Conservation (phyloP, 2,329 filamentous ascomycete species). For the Microdochium trichocladiopsis region DNA sequence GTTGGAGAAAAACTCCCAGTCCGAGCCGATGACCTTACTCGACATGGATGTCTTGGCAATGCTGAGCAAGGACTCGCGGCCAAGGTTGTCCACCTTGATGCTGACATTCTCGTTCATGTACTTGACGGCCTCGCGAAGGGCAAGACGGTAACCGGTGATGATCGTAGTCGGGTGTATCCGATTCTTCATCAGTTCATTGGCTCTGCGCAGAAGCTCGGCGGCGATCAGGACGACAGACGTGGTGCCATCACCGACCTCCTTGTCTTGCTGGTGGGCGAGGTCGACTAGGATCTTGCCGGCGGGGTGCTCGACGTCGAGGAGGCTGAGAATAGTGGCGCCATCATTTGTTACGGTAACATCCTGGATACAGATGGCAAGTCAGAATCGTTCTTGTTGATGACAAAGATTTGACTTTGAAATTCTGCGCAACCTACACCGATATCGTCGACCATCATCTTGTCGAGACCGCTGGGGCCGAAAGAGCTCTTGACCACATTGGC, state of each 20-base stretch:
- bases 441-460: conserved; percentile 99
- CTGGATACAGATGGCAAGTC: conserved; percentile 31
- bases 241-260: conserved; percentile 96
- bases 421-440: conserved; percentile 64
- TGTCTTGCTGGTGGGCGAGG: conserved; percentile 96
- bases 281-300: conserved; percentile 98
- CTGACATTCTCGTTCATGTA: conserved; percentile 99
- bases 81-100: conserved; percentile 88
- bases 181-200: conserved; percentile 99
- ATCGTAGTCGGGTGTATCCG: conserved; percentile 99
- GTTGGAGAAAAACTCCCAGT: conserved; percentile 94
- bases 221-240: conserved; percentile 97
- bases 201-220: conserved; percentile 85
- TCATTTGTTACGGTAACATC: conserved; percentile 99
- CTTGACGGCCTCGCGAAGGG: conserved; percentile 90
- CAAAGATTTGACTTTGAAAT: conserved; percentile 3
- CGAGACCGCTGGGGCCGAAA: conserved; percentile 91
- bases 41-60: conserved; percentile 99
- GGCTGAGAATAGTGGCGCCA: conserved; percentile 89
- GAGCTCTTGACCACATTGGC: conserved; percentile 99
- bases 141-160: conserved; percentile 95
- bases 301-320: conserved; percentile 95
- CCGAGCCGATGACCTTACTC: conserved; percentile 94
- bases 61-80: conserved; percentile 82
- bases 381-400: conserved; percentile 11